Conservation (phyloP, 148 eudicot species). For the Rhododendron ferrugineum region DNA sequence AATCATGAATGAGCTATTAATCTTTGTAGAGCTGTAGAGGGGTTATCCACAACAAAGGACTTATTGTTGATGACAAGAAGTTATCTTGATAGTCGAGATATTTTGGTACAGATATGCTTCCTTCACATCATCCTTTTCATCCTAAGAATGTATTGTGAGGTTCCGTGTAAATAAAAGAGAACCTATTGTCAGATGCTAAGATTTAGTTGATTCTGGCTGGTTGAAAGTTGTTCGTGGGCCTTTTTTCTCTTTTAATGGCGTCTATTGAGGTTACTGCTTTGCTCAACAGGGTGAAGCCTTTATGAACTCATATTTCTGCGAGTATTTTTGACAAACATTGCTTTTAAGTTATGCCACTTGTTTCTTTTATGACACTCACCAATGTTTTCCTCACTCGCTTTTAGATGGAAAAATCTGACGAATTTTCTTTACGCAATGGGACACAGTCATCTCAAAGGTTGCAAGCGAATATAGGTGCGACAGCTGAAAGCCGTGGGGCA, state of each 20-base stretch:
- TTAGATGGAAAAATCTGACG: constrained; percentile 79
- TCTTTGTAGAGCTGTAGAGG: background rate
- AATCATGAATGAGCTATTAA: no score
- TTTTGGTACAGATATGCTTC: background rate
- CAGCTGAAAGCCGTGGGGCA: constrained; percentile 43
- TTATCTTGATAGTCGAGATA: background rate
- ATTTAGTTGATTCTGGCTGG: background rate
- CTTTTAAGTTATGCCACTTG: background rate
- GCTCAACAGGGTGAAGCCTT: background rate
- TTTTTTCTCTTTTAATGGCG: background rate
- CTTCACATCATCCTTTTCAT: background rate
- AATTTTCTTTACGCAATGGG: constrained; percentile 46
- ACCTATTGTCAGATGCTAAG: background rate
- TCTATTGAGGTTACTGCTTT: background rate
- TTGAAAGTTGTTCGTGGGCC: background rate
- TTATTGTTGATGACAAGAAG: background rate
- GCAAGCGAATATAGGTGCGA: constrained; percentile 31
- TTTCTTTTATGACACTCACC: background rate
- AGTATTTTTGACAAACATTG: background rate
- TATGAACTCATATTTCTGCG: background rate
- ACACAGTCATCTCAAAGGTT: constrained; percentile 39
- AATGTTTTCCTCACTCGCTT: background rate
- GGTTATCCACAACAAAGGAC: background rate
- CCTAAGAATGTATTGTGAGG: background rate
- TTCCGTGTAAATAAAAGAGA: background rate